A percentile compares a stretch with the other conserved stretches of the same genome.
These are phyloP conservation scores for Fusarium paranaense DNA, from an alignment of 2,329 filamentous ascomycete species.

Conservation along the genomic window DNA sequence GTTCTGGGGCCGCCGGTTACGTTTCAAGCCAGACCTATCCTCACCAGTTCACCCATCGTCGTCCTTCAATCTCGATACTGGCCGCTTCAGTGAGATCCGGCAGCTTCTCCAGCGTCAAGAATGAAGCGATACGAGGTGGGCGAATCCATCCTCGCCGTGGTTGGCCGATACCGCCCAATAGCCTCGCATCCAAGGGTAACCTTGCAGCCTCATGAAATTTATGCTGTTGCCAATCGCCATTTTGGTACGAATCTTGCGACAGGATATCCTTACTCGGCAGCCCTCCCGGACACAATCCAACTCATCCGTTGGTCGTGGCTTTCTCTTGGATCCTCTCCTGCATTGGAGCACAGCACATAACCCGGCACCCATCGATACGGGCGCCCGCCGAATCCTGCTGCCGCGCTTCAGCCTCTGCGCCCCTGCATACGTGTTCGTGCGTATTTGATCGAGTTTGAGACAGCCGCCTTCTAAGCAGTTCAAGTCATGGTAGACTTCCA, in stretches of 20 bases:
- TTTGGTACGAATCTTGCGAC: constrained; percentile 2
- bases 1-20: constrained; percentile 3
- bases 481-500: not conserved
- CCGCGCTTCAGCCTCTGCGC: constrained; percentile 13
- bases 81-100: not conserved
- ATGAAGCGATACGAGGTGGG: constrained; percentile 23
- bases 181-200: constrained; percentile 16
- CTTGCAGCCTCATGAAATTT: constrained; percentile 20
- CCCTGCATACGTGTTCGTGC: constrained; percentile 33
- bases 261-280: constrained; percentile 17
- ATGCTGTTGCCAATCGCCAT: constrained; percentile 15
- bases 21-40: constrained; percentile 22
- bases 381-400: constrained; percentile 17
- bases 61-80: constrained; percentile 23
- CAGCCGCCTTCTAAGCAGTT: constrained; percentile 1
- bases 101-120: constrained; percentile 11
- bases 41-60: constrained; percentile 24
- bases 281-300: constrained; percentile 13
- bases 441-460: constrained; percentile 7
- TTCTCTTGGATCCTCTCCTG: constrained; percentile 20
- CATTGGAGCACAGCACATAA: constrained; percentile 19
- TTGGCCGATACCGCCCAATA: constrained; percentile 22
- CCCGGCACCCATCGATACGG: constrained; percentile 23
- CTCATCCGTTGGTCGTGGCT: constrained; percentile 21
- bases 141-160: constrained; percentile 7